phyloP scores from a whole-genome alignment of 176 grass and related monocot species.

The Oryza officinalis region DNA sequence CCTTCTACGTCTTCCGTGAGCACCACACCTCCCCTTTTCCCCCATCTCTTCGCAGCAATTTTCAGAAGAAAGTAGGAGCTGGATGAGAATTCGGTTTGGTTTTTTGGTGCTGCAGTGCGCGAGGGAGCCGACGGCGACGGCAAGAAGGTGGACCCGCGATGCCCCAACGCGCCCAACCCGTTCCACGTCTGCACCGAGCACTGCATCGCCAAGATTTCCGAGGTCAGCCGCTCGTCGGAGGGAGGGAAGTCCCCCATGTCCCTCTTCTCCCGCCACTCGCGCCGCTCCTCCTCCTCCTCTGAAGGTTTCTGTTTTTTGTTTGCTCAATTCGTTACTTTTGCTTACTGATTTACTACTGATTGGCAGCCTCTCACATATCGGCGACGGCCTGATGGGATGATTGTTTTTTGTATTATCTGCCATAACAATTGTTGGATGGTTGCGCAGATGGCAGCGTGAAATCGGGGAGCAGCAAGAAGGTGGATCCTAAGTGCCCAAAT shows the following conservation, averaged over 20 bases:
- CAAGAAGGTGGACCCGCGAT: conserved; percentile 73
- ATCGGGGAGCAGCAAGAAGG: conserved; percentile 41
- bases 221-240: conserved; percentile 39
- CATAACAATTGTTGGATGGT: background rate
- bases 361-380: background rate
- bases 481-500: conserved; percentile 59
- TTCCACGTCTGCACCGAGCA: conserved; percentile 77
- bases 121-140: conserved; percentile 45
- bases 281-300: conserved; percentile 53
- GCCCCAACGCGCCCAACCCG: conserved; percentile 74
- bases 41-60: no score
- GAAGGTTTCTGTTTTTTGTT: conserved; percentile 41
- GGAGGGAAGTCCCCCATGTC: conserved; percentile 49
- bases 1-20: conserved; percentile 79
- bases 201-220: conserved; percentile 57
- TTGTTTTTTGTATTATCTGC: conserved; percentile 1
- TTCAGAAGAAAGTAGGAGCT: background rate
- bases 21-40: background rate
- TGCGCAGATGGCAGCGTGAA: conserved; percentile 40
- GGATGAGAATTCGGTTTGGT: background rate
- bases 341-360: background rate
- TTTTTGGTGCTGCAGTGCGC: conserved; percentile 39
- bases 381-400: background rate
- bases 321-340: background rate
- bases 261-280: conserved; percentile 55